A percentile compares a stretch with the other conserved stretches of the same genome.
Conservation (phyloP, 345 rosid genomes). For the Turnera subulata region DNA sequence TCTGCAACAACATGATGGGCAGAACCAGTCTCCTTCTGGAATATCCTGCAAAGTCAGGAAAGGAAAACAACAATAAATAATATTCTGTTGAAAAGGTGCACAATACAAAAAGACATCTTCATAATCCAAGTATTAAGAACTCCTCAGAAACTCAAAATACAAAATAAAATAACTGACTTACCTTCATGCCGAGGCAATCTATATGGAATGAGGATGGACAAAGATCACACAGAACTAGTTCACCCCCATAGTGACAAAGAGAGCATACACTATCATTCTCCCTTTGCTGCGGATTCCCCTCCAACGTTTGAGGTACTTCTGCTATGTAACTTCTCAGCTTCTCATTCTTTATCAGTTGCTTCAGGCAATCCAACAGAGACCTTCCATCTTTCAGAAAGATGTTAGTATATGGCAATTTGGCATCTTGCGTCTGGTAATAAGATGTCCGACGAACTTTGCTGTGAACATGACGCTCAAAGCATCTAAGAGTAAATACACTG, state of each 20-base stretch:
- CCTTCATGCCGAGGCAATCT: constrained; percentile 61
- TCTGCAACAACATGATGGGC: constrained; percentile 74
- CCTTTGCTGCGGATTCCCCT: constrained; percentile 25
- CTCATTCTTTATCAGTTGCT: constrained; percentile 24
- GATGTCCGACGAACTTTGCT: constrained; percentile 38
- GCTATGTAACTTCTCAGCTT: constrained; percentile 18
- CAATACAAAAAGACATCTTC: background rate
- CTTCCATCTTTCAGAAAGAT: constrained; percentile 74
- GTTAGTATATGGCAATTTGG: constrained; percentile 53
- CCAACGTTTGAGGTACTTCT: constrained; percentile 23
- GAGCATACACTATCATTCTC: constrained; percentile 65
- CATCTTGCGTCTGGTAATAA: constrained; percentile 29
- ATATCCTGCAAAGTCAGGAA: too few relatives aligned
- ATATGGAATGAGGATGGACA: constrained; percentile 88
- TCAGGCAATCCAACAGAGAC: constrained; percentile 65
- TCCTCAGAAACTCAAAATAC: background rate
- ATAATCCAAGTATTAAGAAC: background rate
- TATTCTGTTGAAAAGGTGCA: background rate
- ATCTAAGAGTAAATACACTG: constrained; percentile 36
- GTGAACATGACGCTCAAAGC: constrained; percentile 56
- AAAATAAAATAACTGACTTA: constrained; percentile 7
- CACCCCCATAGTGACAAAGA: constrained; percentile 77
- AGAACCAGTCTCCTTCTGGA: constrained; percentile 89
- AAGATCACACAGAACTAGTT: constrained; percentile 63
- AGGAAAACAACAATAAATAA: background rate